A percentile compares a stretch with the other conserved stretches of the same genome.
These are phyloP conservation scores for Quillaja saponaria DNA, from an alignment of 306 rosid genomes.

Conservation along the genomic window DNA sequence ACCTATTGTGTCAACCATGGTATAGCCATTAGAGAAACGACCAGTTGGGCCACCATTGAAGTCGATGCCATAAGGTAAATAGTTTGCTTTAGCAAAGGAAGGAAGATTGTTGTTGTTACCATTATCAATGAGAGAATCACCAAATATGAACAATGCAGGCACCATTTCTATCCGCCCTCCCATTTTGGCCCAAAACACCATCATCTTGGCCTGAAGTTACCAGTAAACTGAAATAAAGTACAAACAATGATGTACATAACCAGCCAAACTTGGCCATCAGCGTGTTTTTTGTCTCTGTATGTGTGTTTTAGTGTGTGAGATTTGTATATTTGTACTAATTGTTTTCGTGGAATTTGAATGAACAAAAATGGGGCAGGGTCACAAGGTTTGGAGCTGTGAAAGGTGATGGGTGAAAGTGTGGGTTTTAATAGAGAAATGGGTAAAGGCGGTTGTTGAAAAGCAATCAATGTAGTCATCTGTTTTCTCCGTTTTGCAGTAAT, in stretches of 20 bases:
- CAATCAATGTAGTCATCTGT: slow-evolving; percentile 63
- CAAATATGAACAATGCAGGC: slow-evolving; percentile 92
- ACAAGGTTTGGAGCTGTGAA: slow-evolving; percentile 14
- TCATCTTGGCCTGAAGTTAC: slow-evolving; percentile 13
- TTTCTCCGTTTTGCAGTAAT: slow-evolving; percentile 43
- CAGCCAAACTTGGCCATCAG: slow-evolving; percentile 44
- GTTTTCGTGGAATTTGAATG: not conserved
- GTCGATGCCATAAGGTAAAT: slow-evolving; percentile 88
- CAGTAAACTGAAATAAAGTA: slow-evolving; percentile 3
- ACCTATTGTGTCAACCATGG: slow-evolving; percentile 83
- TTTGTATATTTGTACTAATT: no score
- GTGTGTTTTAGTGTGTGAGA: not conserved
- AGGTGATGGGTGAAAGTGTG: slow-evolving; percentile 6
- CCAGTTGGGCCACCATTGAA: slow-evolving; percentile 88
- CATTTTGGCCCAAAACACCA: slow-evolving; percentile 42
- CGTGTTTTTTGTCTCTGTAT: not conserved
- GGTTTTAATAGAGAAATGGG: slow-evolving; percentile 29
- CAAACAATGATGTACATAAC: slow-evolving; percentile 21
- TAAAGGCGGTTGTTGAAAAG: slow-evolving; percentile 50
- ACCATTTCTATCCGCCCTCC: slow-evolving; percentile 45
- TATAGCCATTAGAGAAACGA: slow-evolving; percentile 88
- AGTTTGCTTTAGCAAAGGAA: slow-evolving; percentile 91
- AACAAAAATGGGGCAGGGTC: not conserved
- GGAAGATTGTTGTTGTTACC: slow-evolving; percentile 88
- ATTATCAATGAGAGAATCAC: slow-evolving; percentile 90